A percentile compares a stretch with the other conserved stretches of the same genome.
These are phyloP conservation scores for Edaphochlamys debaryana DNA, from an alignment of 139 green algal species.

Conservation along the genomic window DNA sequence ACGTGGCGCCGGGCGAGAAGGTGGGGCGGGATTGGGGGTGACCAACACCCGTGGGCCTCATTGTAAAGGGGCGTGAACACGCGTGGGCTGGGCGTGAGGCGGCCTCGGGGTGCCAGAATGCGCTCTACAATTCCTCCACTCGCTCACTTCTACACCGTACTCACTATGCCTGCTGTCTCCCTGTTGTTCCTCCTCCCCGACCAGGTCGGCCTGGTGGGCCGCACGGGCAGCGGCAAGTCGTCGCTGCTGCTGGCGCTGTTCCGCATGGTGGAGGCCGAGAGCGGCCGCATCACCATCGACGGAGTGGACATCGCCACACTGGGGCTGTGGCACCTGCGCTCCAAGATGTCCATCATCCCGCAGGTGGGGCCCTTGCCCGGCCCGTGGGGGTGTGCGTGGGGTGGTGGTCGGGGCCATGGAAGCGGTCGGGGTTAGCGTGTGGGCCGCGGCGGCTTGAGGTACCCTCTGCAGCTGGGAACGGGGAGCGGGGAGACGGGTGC, in stretches of 20 bases:
- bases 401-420: not conserved
- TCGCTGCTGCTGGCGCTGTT: conserved; percentile 88
- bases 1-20: conserved; percentile 58
- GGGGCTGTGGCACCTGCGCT: conserved; percentile 81
- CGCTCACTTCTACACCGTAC: too few species aligned
- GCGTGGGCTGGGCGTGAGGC: too few species aligned
- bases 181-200: not conserved
- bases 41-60: too few species aligned
- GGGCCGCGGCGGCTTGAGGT: too few species aligned
- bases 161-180: too few species aligned
- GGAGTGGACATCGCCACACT: conserved; percentile 80
- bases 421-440: too few species aligned
- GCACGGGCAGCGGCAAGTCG: conserved; percentile 89
- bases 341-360: conserved; percentile 85
- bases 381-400: conserved; percentile 10
- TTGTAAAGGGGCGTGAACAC: too few species aligned
- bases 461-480: too few species aligned
- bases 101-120: too few species aligned
- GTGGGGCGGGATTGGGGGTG: conserved; percentile 2
- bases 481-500: too few species aligned
- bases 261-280: conserved; percentile 84
- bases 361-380: too few species aligned
- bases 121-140: too few species aligned
- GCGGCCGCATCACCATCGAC: conserved; percentile 84
- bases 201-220: conserved; percentile 82